Evolutionary conservation across 2,329 filamentous ascomycete genomes (phyloP).

Genomic region (Aspergillus puulaauensis): DNA sequence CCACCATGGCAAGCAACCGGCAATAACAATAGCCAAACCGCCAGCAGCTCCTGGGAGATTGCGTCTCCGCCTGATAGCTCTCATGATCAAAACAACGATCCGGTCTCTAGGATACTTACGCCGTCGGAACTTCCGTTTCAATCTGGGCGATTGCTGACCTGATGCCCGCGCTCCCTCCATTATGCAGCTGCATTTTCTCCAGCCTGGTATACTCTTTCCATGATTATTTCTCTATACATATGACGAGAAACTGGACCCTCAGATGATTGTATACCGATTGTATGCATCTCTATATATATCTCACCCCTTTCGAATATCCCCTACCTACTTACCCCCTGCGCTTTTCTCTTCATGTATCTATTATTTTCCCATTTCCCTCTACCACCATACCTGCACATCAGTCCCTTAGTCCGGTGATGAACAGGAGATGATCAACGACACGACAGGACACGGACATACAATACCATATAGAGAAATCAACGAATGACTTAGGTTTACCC

Average conservation of each 20-base stretch:
- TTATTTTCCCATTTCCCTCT: neutral
- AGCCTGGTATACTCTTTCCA: no score
- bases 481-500: neutral
- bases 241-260: no score
- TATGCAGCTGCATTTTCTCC: neutral
- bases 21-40: neutral
- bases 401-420: neutral
- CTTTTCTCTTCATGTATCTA: neutral
- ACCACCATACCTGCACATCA: neutral
- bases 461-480: neutral
- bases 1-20: slow-evolving; percentile 1
- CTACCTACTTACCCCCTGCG: neutral
- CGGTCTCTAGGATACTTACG: slow-evolving; percentile 7
- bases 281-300: no score
- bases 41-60: neutral
- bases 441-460: neutral
- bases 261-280: no score
- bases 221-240: no score
- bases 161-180: neutral
- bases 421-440: neutral
- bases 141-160: neutral
- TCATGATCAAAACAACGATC: slow-evolving; percentile 1
- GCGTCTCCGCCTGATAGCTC: slow-evolving; percentile 5
- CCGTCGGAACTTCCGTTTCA: slow-evolving; percentile 1
- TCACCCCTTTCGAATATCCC: no score